Evolutionary conservation across 257 asterid species (phyloP).

Genomic region (Linaria vulgaris): DNA sequence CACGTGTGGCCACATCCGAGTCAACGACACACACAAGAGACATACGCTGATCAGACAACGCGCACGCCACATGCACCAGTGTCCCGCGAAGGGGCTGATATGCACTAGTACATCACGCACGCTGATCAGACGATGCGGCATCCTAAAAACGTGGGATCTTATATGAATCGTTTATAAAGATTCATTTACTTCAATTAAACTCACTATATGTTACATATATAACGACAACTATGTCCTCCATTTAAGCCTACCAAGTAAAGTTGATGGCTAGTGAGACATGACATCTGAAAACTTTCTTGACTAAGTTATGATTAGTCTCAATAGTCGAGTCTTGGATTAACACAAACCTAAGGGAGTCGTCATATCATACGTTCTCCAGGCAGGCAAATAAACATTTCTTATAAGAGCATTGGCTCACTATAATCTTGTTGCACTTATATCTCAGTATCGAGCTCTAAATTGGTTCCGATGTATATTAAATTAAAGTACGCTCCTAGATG

Average conservation of each 20-base stretch:
- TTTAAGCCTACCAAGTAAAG: constrained; percentile 54
- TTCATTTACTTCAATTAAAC: no score
- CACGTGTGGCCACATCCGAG: no score
- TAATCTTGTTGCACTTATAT: constrained; percentile 58
- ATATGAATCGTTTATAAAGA: no score
- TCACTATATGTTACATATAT: no score
- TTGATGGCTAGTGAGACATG: constrained; percentile 62
- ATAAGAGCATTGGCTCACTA: constrained; percentile 70
- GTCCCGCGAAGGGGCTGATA: no score
- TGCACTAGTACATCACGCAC: no score
- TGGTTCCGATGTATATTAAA: constrained; percentile 55
- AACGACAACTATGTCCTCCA: constrained; percentile 60
- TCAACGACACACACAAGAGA: no score
- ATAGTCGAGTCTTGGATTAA: constrained; percentile 63
- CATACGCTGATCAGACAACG: no score
- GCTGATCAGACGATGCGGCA: no score
- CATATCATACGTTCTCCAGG: constrained; percentile 63
- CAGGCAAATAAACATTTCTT: constrained; percentile 61
- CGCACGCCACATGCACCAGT: no score
- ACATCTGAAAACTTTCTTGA: constrained; percentile 65
- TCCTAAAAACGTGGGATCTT: no score
- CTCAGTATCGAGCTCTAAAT: constrained; percentile 60
- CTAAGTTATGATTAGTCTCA: constrained; percentile 69
- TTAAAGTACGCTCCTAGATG: constrained; percentile 79
- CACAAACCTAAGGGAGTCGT: constrained; percentile 76